Conservation (phyloP, 2,329 filamentous ascomycete species). For the Cercospora nicotianae region DNA sequence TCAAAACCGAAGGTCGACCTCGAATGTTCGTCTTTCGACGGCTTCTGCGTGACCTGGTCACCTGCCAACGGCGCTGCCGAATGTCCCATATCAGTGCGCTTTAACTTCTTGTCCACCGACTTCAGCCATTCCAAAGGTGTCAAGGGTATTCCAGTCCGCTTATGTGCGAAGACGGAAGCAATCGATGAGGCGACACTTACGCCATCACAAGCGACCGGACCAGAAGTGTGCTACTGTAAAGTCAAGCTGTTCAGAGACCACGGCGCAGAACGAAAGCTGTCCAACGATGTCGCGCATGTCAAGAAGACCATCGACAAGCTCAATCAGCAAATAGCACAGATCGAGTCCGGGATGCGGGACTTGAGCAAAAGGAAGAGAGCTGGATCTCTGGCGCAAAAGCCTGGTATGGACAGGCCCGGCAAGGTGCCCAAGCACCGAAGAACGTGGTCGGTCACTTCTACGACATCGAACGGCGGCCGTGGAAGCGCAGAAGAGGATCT, state of each 20-base stretch:
- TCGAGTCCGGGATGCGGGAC: constrained; percentile 60
- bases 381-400: constrained; percentile 51
- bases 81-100: constrained; percentile 85
- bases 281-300: constrained; percentile 90
- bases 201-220: constrained; percentile 38
- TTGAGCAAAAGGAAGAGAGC: constrained; percentile 63
- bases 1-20: constrained; percentile 51
- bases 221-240: constrained; percentile 89
- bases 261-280: constrained; percentile 89
- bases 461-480: constrained; percentile 46
- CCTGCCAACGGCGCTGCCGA: constrained; percentile 70
- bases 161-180: constrained; percentile 85
- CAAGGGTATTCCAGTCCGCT: constrained; percentile 90
- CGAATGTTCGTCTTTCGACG: constrained; percentile 76
- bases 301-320: constrained; percentile 97
- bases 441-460: constrained; percentile 91
- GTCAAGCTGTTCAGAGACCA: constrained; percentile 97
- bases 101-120: constrained; percentile 97
- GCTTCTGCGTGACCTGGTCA: constrained; percentile 83
- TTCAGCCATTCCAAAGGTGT: constrained; percentile 99
- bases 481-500: constrained; percentile 65
- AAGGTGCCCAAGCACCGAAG: constrained; percentile 88
- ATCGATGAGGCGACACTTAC: constrained; percentile 43
- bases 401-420: constrained; percentile 62
- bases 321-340: constrained; percentile 86